Base-by-base conservation (phyloP, 805 yeast species). In the Zygosaccharomyces lentus region DNA sequence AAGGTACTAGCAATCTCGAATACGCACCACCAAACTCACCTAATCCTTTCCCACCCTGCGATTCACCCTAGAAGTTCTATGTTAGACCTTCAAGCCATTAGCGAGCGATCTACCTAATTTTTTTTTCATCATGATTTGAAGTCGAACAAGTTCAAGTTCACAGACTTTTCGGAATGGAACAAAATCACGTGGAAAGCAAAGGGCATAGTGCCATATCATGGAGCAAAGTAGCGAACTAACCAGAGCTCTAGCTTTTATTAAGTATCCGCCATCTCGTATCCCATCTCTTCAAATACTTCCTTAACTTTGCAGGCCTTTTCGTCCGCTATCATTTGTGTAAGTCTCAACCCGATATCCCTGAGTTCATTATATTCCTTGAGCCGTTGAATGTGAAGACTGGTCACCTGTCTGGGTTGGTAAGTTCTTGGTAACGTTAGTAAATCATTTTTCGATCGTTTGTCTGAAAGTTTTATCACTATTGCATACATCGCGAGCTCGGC, bases 341-440 rank as follows among this genome's bases (percentile, higher is more conserved):
- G 58, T 6, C 75, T 72, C 43, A 81, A 56, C 0, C 87, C 85
- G 1, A 73, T 70, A 56, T 83, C 89, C 54, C 77, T 75, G 19
- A 84, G 62, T 49, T 81, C 87, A 55, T 83, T 80, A 61, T 82
- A 84, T 44, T 68, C 64, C 50, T 79, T 78, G 32, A 83, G 62
- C 42, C 71, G 69, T 23, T 61, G 57, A 19, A 83, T 78, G 52
- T 84, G 87, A 23, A 59, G 56, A 34, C 70, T 68, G n/a, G 76
- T 74, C 1, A 81, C 66, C 1, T 57, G 62, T 34, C 71, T 74
- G 1, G 81, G 76, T 2, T 43, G 21, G 13, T 40, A 16, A 8
- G 29, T 13, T 26, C 55, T 51, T 16, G 19, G 17, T 31, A 7
- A 6, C 23, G 24, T 41, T 41, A 41, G 44, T 40, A 40, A 17